Base-by-base conservation (phyloP, 257 asterid genomes). In the Craterostigma plantagineum region DNA sequence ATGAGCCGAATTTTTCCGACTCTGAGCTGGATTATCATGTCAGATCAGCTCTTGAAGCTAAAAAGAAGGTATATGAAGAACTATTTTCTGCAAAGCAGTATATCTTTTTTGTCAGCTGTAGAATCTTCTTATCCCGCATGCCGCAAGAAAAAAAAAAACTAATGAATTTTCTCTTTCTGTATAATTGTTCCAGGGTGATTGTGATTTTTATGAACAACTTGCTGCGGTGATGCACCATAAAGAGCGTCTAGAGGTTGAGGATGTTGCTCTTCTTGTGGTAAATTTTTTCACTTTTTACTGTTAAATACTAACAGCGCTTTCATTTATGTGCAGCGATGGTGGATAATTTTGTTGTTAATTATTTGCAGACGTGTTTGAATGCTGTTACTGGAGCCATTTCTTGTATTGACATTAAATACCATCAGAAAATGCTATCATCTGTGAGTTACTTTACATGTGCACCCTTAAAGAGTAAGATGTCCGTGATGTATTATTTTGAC, bases 201-300 rank as follows among this genome's bases (percentile, higher is more conserved):
- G 43, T 13, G 77, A 63, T 53, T 62, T 43, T 34, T 90, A 83
- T 48, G 53, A 73, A 18, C 81, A 74, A 52, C 69, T 90, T 49
- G 67, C 75, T 58, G 63, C 63, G 8, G 73, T 72, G 62, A 56
- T 90, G 48, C 60, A 62, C 56, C 77, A 52, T 35, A 64, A 36
- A 41, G 65, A 70, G 38, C 63, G 52, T 10, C 70, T 71, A 47
- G 38, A 2, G 14, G 41, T 67, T 7, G 98, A 78, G 34, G 75
- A 83, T 59, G 87, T 65, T 54, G 94, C 99, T 43, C 67, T 66
- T 39, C 91, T 83, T 4, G 91, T 79, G 95, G 99, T 90, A 77
- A 48, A 73, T 34, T 53, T n/a, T 27, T 45, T 44, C 51, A 23
- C 18, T 39, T 53, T 23, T 23, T 23, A 23, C 6, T 23, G 6